A percentile compares a stretch with the other conserved stretches of the same genome.
Evolutionary conservation across 1,284 basidiomycete genomes (phyloP).

Genomic region (Puccinia triticina): DNA sequence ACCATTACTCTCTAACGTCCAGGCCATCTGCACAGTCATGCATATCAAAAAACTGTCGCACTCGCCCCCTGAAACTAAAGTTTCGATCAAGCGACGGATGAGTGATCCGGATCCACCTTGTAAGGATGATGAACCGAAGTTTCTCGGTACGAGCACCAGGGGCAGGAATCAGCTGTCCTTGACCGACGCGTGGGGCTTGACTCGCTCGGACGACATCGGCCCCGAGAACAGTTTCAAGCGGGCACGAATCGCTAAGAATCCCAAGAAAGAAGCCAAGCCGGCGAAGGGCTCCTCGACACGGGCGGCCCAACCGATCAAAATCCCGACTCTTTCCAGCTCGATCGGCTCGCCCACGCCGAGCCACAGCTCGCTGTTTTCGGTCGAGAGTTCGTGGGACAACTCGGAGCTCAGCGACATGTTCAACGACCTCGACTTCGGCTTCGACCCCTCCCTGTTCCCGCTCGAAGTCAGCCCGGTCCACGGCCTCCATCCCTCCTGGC

Average conservation of each 20-base stretch:
- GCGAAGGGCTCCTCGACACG: not conserved
- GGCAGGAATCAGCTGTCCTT: not conserved
- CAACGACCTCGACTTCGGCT: constrained; percentile 3
- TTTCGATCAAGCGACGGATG: not conserved
- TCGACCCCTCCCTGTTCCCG: not conserved
- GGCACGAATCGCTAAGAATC: not conserved
- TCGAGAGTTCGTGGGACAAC: not conserved
- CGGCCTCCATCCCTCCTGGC: constrained; percentile 44
- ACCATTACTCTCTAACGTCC: too few species aligned
- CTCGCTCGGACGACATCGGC: not conserved
- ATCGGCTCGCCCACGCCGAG: not conserved
- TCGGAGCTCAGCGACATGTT: not conserved
- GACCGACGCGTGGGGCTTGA: not conserved
- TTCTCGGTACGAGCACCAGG: not conserved
- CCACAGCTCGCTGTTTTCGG: constrained; percentile 1
- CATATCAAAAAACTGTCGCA: not conserved
- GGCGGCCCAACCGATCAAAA: not conserved
- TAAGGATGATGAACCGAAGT: not conserved
- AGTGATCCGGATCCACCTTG: not conserved
- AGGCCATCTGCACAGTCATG: not conserved
- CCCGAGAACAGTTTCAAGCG: not conserved
- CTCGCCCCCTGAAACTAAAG: not conserved
- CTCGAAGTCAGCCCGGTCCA: constrained; percentile 7
- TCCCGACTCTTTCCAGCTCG: not conserved
- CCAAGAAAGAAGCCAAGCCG: not conserved